Conservation (phyloP, 805 yeast species). For the Candida ipomoeae region DNA sequence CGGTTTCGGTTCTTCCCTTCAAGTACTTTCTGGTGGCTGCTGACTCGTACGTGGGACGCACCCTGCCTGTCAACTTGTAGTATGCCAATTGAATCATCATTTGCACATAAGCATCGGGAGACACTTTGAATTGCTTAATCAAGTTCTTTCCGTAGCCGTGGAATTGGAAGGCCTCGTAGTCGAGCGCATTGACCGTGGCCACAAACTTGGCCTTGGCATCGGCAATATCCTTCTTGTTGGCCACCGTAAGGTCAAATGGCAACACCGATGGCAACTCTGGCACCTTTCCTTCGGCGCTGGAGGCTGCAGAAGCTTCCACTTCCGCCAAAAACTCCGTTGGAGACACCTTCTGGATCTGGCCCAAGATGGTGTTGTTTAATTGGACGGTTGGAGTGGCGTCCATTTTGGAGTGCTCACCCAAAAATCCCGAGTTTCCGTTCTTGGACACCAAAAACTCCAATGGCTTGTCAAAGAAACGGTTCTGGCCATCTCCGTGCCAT, state of each 20-base stretch:
- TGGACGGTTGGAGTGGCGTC: conserved; percentile 95
- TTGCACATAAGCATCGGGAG: conserved; percentile 93
- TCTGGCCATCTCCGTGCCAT: conserved; percentile 95
- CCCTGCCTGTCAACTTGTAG: conserved; percentile 72
- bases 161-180: conserved; percentile 74
- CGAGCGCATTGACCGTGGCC: conserved; percentile 58
- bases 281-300: conserved; percentile 10
- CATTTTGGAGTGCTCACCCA: conserved; percentile 97
- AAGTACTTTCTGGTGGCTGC: conserved; percentile 89
- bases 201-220: conserved; percentile 56
- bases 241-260: conserved; percentile 56
- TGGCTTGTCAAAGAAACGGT: conserved; percentile 91
- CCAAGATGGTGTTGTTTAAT: conserved; percentile 71
- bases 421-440: conserved; percentile 86
- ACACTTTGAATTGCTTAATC: conserved; percentile 77
- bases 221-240: conserved; percentile 47
- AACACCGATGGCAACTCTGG: conserved; percentile 27
- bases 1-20: conserved; percentile 92
- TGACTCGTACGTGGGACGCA: conserved; percentile 91
- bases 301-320: conserved; percentile 16
- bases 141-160: conserved; percentile 80
- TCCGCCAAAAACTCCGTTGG: conserved; percentile 29
- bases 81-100: conserved; percentile 88
- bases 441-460: conserved; percentile 75
- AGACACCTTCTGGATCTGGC: conserved; percentile 49